Evolutionary conservation across 306 rosid species (phyloP), one percentile per base, ranked within the genome.

Genomic region (Trichosanthes truncata): DNA sequence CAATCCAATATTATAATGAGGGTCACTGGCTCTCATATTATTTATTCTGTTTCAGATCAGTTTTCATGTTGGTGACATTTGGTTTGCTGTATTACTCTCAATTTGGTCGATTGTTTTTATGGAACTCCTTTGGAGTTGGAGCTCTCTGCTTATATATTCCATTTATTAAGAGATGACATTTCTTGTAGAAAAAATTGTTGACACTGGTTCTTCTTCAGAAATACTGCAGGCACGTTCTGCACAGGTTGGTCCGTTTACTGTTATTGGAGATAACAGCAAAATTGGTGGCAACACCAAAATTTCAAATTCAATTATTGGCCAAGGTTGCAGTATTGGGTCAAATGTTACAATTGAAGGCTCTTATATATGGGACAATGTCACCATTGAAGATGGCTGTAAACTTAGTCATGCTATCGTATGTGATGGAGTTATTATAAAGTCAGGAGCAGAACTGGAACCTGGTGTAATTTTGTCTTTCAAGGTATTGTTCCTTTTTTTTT

Each of bases 381-480:
- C 78, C 78, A 87, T 96, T 82, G 97, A 93, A 90, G 97, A 96
- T 91, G 96, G 91, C 68, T 96, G 99, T 80, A 84, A 88, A 78
- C 90, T 96, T 79, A 87, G 83, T 80, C 91, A 93, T 89, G 93
- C 94, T 78, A 89, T 96, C 66, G 93, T 90, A 26, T 96, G 99
- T 89, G 91, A 91, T 83, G 98, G 98, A 86, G 99, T 90, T 84
- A 79, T 81, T 60, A 51, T 91, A 79, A 96, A 88, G 80, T 87
- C 90, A 10, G 93, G 97, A 84, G 91, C 97, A 81, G 84, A 86
- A 76, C 80, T 93, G 85, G 92, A 90, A 88, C 97, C 99, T 51
- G 99, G 99, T 73, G 93, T 85, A 76, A 83, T 91, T 73, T 85
- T 96, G 89, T 96, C 97, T 71, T 93, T 96, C 85, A 96, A 91